These are phyloP conservation scores for Calocera cornea DNA, from an alignment of 768 basidiomycete genomes.

Conservation along the genomic window DNA sequence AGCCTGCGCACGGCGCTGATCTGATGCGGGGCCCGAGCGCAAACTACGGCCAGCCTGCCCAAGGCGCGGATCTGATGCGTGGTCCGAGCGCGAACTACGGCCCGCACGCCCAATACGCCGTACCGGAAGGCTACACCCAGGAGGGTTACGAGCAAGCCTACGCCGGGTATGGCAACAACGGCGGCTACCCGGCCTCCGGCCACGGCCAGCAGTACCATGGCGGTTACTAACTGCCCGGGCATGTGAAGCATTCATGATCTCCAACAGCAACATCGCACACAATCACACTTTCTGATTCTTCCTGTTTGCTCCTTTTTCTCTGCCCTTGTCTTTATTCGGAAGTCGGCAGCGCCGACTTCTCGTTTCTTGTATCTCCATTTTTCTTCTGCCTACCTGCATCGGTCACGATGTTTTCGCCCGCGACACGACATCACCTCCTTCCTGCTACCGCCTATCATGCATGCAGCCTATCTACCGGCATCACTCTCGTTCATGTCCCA, in stretches of 20 bases:
- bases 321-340: background rate
- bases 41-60: background rate
- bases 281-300: background rate
- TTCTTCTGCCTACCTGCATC: background rate
- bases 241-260: background rate
- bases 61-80: background rate
- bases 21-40: background rate
- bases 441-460: background rate
- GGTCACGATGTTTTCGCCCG: background rate
- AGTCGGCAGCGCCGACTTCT: background rate
- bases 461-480: background rate
- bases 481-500: background rate
- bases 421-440: background rate
- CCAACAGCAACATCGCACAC: background rate
- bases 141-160: background rate
- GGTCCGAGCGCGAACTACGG: conserved; percentile 1
- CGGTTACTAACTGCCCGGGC: background rate
- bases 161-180: background rate
- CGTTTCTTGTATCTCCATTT: background rate
- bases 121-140: too few relatives aligned
- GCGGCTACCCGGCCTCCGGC: background rate
- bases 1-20: background rate
- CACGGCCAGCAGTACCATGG: background rate
- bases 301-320: background rate
- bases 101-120: background rate